Conservation (phyloP, 1,284 basidiomycete species). For the Ganoderma resinaceum region DNA sequence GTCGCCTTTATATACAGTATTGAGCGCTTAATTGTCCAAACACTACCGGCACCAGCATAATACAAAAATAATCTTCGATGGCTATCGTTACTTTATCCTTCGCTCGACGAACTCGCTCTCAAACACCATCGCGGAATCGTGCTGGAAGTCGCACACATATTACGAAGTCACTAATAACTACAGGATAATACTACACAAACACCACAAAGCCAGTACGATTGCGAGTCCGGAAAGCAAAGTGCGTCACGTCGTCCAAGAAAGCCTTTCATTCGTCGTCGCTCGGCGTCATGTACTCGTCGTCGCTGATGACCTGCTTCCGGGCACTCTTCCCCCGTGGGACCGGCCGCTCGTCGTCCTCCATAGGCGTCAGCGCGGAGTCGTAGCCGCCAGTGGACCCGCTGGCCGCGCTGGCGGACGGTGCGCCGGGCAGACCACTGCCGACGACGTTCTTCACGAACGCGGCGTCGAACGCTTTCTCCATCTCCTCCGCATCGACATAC, state of each 20-base stretch:
- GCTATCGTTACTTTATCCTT: too few relatives aligned
- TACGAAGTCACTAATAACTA: slow-evolving; percentile 21
- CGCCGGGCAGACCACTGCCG: slow-evolving; percentile 78
- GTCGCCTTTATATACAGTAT: background rate
- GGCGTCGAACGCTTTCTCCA: slow-evolving; percentile 85
- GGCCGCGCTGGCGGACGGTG: slow-evolving; percentile 46
- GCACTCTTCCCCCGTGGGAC: slow-evolving; percentile 53
- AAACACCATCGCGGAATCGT: background rate
- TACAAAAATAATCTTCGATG: too few relatives aligned
- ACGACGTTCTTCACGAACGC: slow-evolving; percentile 64
- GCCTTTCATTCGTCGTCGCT: slow-evolving; percentile 45
- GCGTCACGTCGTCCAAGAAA: background rate
- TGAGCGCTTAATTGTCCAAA: background rate
- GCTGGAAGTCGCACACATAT: background rate
- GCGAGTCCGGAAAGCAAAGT: background rate
- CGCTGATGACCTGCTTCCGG: slow-evolving; percentile 77
- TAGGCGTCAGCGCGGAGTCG: slow-evolving; percentile 73
- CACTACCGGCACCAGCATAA: too few relatives aligned
- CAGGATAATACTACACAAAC: slow-evolving; percentile 16
- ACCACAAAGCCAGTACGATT: background rate
- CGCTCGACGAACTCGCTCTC: too few relatives aligned
- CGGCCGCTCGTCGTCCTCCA: slow-evolving; percentile 78
- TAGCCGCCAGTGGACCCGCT: slow-evolving; percentile 57
- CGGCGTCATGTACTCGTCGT: slow-evolving; percentile 63
- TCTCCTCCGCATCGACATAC: slow-evolving; percentile 91